A percentile compares a stretch with the other conserved stretches of the same genome.
phyloP scores from a whole-genome alignment of 2,329 filamentous ascomycete genomes.

The Sclerotiophoma versabilis region DNA sequence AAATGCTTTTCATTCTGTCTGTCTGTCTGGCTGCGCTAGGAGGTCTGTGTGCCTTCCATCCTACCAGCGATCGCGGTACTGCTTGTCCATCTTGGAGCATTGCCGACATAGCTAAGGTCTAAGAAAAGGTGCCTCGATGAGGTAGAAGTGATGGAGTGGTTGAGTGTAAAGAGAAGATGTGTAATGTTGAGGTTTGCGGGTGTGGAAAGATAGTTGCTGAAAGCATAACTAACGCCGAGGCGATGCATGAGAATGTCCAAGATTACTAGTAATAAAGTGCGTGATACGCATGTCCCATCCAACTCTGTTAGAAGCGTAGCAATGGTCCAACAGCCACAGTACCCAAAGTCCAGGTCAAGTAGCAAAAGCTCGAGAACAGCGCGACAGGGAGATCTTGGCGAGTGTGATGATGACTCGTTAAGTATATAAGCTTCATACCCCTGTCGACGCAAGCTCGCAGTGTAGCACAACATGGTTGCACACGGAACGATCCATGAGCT shows the following conservation, averaged over 20 bases:
- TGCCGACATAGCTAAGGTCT: neutral
- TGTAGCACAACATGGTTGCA: slow-evolving; percentile 15
- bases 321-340: neutral
- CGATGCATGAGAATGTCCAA: slow-evolving; percentile 13
- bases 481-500: slow-evolving; percentile 9
- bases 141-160: neutral
- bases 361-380: neutral
- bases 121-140: neutral
- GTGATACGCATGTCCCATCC: slow-evolving; percentile 1
- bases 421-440: slow-evolving; percentile 3
- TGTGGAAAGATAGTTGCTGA: neutral
- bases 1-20: slow-evolving; percentile 9
- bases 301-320: slow-evolving; percentile 1
- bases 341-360: neutral
- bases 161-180: neutral
- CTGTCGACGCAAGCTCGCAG: slow-evolving; percentile 2
- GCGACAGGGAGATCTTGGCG: neutral
- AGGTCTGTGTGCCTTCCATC: neutral
- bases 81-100: neutral
- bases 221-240: slow-evolving; percentile 9
- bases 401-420: slow-evolving; percentile 1
- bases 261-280: slow-evolving; percentile 15
- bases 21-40: slow-evolving; percentile 7
- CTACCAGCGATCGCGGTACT: slow-evolving; percentile 3
- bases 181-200: neutral